A percentile compares a stretch with the other conserved stretches of the same genome.
Evolutionary conservation across 2,329 filamentous ascomycete species (phyloP).

Genomic region (Ophiocordyceps unilateralis): DNA sequence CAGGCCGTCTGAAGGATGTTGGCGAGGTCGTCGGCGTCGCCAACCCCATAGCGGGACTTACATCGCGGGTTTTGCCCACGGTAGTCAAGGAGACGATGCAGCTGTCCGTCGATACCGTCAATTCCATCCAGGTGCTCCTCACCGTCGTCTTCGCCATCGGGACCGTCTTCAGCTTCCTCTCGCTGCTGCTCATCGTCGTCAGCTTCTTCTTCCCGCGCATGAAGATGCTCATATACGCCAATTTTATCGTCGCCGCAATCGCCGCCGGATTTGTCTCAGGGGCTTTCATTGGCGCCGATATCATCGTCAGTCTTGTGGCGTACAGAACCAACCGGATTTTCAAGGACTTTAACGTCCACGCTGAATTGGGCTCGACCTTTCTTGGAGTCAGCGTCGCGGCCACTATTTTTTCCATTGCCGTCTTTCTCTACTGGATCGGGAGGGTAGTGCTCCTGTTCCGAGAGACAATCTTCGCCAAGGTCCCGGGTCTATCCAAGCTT

Average conservation of each 20-base stretch:
- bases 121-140: neutral
- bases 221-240: neutral
- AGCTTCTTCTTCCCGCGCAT: neutral
- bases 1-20: neutral
- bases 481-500: neutral
- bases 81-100: neutral
- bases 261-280: neutral
- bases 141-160: neutral
- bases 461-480: neutral
- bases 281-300: neutral
- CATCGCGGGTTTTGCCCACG: neutral
- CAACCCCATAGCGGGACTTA: neutral
- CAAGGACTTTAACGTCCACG: neutral
- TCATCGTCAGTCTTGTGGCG: neutral
- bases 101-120: neutral
- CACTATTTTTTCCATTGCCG: neutral
- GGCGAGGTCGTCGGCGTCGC: neutral
- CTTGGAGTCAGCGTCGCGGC: neutral
- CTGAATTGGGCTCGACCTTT: neutral
- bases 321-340: neutral
- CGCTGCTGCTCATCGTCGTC: neutral
- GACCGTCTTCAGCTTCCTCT: neutral
- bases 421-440: neutral
- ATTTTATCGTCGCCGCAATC: neutral
- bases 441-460: neutral